Base-by-base conservation (phyloP, 2,329 filamentous ascomycete species). In the Cryphonectria japonica region DNA sequence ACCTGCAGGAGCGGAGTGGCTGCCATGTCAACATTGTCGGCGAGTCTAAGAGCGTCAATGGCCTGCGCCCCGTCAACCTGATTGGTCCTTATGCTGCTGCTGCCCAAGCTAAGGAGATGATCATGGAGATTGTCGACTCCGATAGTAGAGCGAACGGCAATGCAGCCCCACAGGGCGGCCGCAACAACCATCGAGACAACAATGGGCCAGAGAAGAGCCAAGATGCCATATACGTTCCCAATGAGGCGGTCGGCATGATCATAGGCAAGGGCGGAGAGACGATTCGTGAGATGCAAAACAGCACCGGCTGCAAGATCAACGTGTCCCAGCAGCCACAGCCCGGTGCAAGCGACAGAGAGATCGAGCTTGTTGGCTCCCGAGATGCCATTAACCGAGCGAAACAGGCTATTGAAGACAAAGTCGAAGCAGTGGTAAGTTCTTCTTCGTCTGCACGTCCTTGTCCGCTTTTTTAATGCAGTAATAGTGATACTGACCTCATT, bases 11-110 rank as follows among this genome's bases (percentile, higher is more conserved):
- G 80, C 88, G 93, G 73, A 96, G 93, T 76, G 93, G 93, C n/a
- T 97, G 94, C 80, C 95, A 97, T 80, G 94, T 97, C 80, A 97
- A 97, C 80, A 97, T 97, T 77, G 93, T 97, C 57, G 93, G 93
- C 76, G 94, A 97, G 82, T 93, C 93, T 75, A 97, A 97, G 86
- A 97, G 93, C 78, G 88, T 97, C 75, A 97, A 97, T 78, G 94
- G 94, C 61, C 85, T 97, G 73, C 90, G 94, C 66, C 94, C 95
- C 39, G 94, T 97, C 74, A 97, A 97, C 79, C 86, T 97, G 65
- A 97, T 97, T 75, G 94, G 94, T 71, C 90, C 91, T 59, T 88
- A 88, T 59, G 88, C 91, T 76, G 91, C 93, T 67, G 92, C 93
- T 65, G 89, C 89, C 63, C 88, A 89, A 73, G 94, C 94, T 54